Percentiles rank a stretch among this genome's conserved stretches.
phyloP scores from a whole-genome alignment of 176 grass and related monocot genomes.

The Oryza glumipatula region DNA sequence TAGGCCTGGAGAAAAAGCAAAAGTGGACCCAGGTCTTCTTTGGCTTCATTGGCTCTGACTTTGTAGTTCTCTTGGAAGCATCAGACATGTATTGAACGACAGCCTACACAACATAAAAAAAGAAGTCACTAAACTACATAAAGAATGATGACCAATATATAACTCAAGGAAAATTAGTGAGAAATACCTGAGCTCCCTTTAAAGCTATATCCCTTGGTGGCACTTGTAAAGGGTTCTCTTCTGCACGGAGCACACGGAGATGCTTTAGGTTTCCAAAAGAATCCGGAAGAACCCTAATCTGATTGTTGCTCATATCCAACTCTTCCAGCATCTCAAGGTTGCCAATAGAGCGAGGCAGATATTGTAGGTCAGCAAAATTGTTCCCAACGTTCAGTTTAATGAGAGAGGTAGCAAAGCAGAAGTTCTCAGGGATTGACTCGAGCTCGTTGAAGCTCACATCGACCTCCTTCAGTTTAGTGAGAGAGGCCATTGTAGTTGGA shows the following conservation, averaged over 20 bases:
- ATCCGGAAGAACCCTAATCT: constrained; percentile 91
- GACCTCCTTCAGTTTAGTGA: constrained; percentile 88
- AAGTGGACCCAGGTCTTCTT: constrained; percentile 82
- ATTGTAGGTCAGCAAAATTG: constrained; percentile 91
- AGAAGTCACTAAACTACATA: constrained; percentile 28
- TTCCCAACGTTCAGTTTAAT: constrained; percentile 86
- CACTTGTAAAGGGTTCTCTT: constrained; percentile 95
- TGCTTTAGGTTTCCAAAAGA: constrained; percentile 72
- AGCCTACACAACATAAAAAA: constrained; percentile 56
- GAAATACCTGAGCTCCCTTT: constrained; percentile 82
- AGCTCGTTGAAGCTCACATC: constrained; percentile 96
- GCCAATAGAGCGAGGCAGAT: constrained; percentile 83
- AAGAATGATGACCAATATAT: neutral
- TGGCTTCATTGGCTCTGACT: constrained; percentile 56
- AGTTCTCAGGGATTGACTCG: constrained; percentile 87
- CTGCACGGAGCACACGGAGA: constrained; percentile 69
- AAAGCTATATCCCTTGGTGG: constrained; percentile 90
- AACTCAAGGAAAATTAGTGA: constrained; percentile 16
- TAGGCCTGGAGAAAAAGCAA: constrained; percentile 86
- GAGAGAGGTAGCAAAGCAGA: constrained; percentile 92
- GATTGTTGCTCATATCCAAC: constrained; percentile 98
- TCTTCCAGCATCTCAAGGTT: constrained; percentile 98
- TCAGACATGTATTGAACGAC: constrained; percentile 90
- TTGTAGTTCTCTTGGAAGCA: constrained; percentile 62
- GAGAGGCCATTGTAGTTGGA: constrained; percentile 96